These are phyloP conservation scores for Eucalyptus regnans DNA, from an alignment of 345 rosid species.

Conservation along the genomic window DNA sequence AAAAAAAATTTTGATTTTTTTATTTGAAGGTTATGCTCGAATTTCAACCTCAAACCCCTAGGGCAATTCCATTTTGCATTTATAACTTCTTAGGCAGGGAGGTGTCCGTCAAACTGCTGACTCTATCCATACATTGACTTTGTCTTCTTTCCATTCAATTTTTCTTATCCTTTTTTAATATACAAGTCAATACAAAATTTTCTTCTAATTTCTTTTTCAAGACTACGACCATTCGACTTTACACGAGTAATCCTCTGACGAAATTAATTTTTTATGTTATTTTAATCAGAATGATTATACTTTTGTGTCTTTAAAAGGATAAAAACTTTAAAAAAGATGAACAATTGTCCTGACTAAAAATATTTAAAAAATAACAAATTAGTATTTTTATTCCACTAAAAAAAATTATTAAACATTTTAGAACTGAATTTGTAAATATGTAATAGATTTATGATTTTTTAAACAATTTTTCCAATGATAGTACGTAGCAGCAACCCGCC, in stretches of 20 bases:
- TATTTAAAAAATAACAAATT: not conserved
- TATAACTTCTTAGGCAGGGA: not conserved
- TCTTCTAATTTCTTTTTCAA: not conserved
- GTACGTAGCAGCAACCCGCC: not conserved
- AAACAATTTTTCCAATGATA: accelerated
- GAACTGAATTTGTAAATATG: accelerated
- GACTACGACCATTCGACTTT: not conserved
- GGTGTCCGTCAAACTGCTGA: not conserved
- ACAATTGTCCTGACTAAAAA: not conserved
- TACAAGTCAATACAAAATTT: not conserved
- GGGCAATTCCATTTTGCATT: not conserved
- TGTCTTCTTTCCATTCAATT: not conserved
- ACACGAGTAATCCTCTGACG: not conserved
- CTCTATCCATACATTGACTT: not conserved
- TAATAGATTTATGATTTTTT: accelerated
- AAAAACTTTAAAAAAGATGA: not conserved
- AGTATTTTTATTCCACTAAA: not conserved
- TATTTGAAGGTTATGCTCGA: not conserved
- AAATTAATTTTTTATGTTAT: not conserved
- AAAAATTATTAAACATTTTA: accelerated
- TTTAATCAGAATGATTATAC: not conserved
- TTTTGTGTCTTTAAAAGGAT: not conserved
- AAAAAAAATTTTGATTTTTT: not conserved
- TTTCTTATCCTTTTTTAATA: not conserved
- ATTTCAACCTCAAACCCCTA: not conserved